Percentiles rank a stretch among this genome's conserved stretches.
phyloP scores from a whole-genome alignment of 371 early-diverging fungal genomes.

The Entomophthora muscae region DNA sequence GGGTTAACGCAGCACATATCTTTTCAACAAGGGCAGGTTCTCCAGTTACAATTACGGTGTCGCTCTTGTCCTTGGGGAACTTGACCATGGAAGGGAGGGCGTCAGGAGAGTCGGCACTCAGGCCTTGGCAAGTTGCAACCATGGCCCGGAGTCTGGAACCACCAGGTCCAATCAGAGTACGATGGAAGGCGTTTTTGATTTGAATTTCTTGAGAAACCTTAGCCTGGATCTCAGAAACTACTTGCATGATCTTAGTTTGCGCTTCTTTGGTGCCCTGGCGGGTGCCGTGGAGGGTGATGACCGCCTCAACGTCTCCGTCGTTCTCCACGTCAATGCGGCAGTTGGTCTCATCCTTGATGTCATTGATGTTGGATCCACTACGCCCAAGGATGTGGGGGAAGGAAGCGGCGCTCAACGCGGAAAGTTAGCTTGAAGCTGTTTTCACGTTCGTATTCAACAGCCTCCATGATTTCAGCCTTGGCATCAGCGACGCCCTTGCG shows the following conservation, averaged over 20 bases:
- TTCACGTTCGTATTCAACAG: conserved; percentile 57
- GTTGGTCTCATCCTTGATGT: conserved; percentile 36
- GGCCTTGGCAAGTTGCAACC: conserved; percentile 41
- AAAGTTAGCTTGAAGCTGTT: conserved; percentile 31
- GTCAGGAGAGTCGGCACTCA: conserved; percentile 21
- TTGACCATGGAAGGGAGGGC: conserved; percentile 25
- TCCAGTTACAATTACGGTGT: conserved; percentile 29
- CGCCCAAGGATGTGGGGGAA: conserved; percentile 61
- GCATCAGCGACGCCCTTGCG: conserved; percentile 53
- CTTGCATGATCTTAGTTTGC: conserved; percentile 24
- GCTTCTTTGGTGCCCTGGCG: conserved; percentile 28
- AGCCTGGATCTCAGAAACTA: conserved; percentile 28
- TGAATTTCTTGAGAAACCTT: conserved; percentile 24
- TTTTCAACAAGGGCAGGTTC: conserved; percentile 30
- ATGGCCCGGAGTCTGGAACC: conserved; percentile 50
- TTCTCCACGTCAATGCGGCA: conserved; percentile 43
- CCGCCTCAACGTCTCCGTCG: conserved; percentile 17
- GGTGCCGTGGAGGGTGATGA: conserved; percentile 37
- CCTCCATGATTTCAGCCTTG: conserved; percentile 53
- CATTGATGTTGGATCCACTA: conserved; percentile 38
- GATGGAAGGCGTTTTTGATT: conserved; percentile 47
- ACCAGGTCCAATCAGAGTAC: conserved; percentile 54
- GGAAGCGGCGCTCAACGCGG: conserved; percentile 27
- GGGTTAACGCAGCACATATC: conserved; percentile 24
- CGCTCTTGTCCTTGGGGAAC: conserved; percentile 24